Percentiles rank a stretch among this genome's conserved stretches.
Evolutionary conservation across 1,284 basidiomycete species (phyloP).

Genomic region (Anthracocystis setariae): DNA sequence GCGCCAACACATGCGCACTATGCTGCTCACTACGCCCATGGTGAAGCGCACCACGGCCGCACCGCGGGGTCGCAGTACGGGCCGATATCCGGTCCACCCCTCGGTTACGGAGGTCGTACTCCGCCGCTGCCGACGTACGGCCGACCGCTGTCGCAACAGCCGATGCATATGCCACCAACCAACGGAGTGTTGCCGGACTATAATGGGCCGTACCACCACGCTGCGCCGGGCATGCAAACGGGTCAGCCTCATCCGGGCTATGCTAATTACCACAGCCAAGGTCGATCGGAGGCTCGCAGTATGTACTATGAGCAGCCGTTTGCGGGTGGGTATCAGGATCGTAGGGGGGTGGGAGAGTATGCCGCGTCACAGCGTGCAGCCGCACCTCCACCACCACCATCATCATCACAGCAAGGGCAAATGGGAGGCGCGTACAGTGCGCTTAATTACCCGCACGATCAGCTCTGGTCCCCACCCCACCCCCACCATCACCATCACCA

Average conservation of each 20-base stretch:
- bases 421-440: too few relatives aligned
- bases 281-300: background rate
- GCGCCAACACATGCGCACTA: conserved; percentile 6
- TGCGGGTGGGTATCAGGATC: background rate
- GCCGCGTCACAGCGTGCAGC: background rate
- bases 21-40: conserved; percentile 13
- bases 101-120: conserved; percentile 13
- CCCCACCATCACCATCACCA: background rate
- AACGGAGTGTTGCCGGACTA: conserved; percentile 23
- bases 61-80: conserved; percentile 20
- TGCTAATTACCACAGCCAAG: background rate
- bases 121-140: conserved; percentile 35
- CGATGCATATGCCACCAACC: conserved; percentile 4
- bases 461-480: background rate
- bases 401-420: too few relatives aligned
- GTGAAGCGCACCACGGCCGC: background rate
- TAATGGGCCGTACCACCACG: conserved; percentile 25
- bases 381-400: too few relatives aligned
- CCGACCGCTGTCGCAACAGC: conserved; percentile 22
- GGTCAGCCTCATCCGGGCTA: conserved; percentile 9
- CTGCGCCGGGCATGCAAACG: conserved; percentile 10
- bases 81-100: conserved; percentile 17
- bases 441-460: background rate
- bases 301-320: conserved; percentile 6
- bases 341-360: background rate